Evolutionary conservation across 1,284 basidiomycete species (phyloP).

Genomic region (Sporisorium exsertum): DNA sequence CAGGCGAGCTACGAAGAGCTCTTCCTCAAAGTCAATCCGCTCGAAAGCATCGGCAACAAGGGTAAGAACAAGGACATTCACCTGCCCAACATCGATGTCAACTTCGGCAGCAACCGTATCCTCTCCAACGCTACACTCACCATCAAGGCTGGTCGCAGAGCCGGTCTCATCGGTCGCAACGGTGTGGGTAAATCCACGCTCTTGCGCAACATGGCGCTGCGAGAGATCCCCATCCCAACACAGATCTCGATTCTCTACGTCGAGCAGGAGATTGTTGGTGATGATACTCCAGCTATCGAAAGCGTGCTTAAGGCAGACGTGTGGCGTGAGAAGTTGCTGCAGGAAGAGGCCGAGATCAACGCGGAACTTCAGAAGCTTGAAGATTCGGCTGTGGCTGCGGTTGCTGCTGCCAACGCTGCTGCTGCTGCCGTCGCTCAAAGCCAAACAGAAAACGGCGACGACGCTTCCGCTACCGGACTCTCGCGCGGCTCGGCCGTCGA

Average conservation of each 20-base stretch:
- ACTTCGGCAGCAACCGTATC: slow-evolving; percentile 85
- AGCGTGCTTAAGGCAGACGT: slow-evolving; percentile 82
- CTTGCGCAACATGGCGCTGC: slow-evolving; percentile 92
- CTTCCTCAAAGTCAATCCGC: slow-evolving; percentile 98
- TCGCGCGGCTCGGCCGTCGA: slow-evolving; percentile 61
- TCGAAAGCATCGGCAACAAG: slow-evolving; percentile 82
- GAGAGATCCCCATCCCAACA: slow-evolving; percentile 81
- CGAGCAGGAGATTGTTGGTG: slow-evolving; percentile 89
- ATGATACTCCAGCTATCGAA: slow-evolving; percentile 90
- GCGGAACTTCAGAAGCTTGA: slow-evolving; percentile 62
- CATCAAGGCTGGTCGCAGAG: slow-evolving; percentile 61
- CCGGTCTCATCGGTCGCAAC: slow-evolving; percentile 75
- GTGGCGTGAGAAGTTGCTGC: slow-evolving; percentile 66
- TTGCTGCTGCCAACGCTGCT: slow-evolving; percentile 48
- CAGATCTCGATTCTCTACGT: slow-evolving; percentile 98
- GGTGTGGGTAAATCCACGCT: slow-evolving; percentile 96
- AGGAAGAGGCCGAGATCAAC: slow-evolving; percentile 62
- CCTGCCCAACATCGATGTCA: slow-evolving; percentile 86
- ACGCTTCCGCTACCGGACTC: slow-evolving; percentile 37
- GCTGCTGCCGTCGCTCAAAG: slow-evolving; percentile 35
- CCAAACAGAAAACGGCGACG: slow-evolving; percentile 14
- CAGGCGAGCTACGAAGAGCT: slow-evolving; percentile 96
- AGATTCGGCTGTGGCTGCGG: slow-evolving; percentile 51
- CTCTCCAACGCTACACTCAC: slow-evolving; percentile 74
- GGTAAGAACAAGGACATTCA: slow-evolving; percentile 84